Evolutionary conservation across 2,329 filamentous ascomycete genomes (phyloP).

Genomic region (Westerdykella ornata): DNA sequence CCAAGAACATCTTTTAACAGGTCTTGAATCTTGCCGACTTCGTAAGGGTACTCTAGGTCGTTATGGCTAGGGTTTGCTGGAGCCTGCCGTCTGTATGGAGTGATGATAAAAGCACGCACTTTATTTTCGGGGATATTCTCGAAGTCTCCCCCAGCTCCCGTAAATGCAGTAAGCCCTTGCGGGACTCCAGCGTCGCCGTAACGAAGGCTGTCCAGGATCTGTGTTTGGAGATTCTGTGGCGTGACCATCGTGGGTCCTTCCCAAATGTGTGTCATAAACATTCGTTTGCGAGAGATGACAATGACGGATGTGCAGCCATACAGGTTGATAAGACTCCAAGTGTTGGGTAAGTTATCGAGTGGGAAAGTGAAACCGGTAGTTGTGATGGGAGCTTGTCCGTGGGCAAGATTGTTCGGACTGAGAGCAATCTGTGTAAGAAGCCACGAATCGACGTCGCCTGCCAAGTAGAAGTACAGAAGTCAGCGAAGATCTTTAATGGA

Average conservation of each 20-base stretch:
- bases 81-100: neutral
- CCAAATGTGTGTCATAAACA: constrained; percentile 8
- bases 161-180: constrained; percentile 4
- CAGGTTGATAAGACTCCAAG: neutral
- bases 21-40: constrained; percentile 2
- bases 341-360: neutral
- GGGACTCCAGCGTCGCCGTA: neutral
- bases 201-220: neutral
- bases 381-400: neutral
- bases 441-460: neutral
- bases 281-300: constrained; percentile 6
- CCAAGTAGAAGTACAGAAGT: no score
- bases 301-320: constrained; percentile 5
- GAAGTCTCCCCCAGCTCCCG: constrained; percentile 6
- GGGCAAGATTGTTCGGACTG: neutral
- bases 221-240: neutral
- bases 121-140: constrained; percentile 5
- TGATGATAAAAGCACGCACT: constrained; percentile 5
- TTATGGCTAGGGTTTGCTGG: neutral
- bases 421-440: neutral
- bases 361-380: constrained; percentile 1
- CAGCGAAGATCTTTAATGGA: no score
- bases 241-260: constrained; percentile 1
- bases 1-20: constrained; percentile 1
- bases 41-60: neutral